These are phyloP conservation scores for Auxenochlorella protothecoides DNA, from an alignment of 139 green algal genomes.

Conservation along the genomic window DNA sequence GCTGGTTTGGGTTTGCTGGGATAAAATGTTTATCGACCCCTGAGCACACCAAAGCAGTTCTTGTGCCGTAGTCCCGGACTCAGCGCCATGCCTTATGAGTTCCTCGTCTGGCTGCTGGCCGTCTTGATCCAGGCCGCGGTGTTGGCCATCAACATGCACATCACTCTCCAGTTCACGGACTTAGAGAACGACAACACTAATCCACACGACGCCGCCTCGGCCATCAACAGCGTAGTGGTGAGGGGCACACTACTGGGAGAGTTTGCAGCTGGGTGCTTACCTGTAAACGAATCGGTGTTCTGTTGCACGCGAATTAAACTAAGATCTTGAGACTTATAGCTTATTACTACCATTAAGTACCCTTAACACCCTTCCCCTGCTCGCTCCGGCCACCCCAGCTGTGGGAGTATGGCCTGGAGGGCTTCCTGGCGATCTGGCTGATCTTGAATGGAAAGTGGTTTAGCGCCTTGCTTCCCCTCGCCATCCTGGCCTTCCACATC, in stretches of 20 bases:
- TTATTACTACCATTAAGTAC: too few species aligned
- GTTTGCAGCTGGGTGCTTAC: neutral
- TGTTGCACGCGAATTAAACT: too few species aligned
- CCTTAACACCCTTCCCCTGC: neutral
- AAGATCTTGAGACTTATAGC: too few species aligned
- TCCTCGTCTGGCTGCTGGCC: conserved; percentile 12
- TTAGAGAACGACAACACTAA: conserved; percentile 82
- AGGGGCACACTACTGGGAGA: neutral
- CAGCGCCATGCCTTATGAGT: conserved; percentile 3
- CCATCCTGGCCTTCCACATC: conserved; percentile 31
- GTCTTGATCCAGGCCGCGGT: conserved; percentile 45
- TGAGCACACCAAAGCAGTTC: too few species aligned
- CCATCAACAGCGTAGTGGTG: conserved; percentile 62
- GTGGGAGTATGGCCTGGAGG: conserved; percentile 35
- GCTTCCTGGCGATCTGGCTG: conserved; percentile 29
- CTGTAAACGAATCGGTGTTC: neutral
- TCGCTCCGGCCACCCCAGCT: conserved; percentile 18
- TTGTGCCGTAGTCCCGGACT: too few species aligned
- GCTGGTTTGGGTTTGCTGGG: too few species aligned
- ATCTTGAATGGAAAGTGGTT: conserved; percentile 50
- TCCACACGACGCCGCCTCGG: conserved; percentile 59
- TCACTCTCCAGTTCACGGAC: conserved; percentile 71
- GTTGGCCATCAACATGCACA: conserved; percentile 57
- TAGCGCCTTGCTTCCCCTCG: conserved; percentile 18
- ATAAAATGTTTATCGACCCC: too few species aligned